phyloP scores from a whole-genome alignment of 2,329 filamentous ascomycete genomes.

The Penicillium sp. region DNA sequence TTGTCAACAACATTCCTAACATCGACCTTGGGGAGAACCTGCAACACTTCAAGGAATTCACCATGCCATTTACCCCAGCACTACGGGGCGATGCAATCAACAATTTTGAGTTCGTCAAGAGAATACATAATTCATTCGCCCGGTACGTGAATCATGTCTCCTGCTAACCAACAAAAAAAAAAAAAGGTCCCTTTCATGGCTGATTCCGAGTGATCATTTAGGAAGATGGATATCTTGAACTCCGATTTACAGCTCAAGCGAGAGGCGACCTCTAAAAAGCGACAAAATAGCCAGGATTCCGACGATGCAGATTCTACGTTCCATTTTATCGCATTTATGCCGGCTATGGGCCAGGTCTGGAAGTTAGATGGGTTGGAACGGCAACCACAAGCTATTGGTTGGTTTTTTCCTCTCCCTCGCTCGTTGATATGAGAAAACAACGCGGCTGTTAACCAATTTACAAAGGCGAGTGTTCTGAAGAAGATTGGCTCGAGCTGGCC shows the following conservation, averaged over 20 bases:
- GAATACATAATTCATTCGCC: constrained; percentile 86
- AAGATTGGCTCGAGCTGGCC: constrained; percentile 70
- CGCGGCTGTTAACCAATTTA: constrained; percentile 12
- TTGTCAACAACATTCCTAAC: constrained; percentile 78
- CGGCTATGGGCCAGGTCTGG: constrained; percentile 75
- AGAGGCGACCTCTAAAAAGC: constrained; percentile 46
- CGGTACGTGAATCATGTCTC: constrained; percentile 47
- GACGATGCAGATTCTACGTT: constrained; percentile 66
- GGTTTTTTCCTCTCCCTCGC: constrained; percentile 8
- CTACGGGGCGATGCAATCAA: constrained; percentile 77
- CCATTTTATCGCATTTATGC: constrained; percentile 90
- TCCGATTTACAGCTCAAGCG: constrained; percentile 67
- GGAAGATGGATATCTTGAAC: constrained; percentile 76
- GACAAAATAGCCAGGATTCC: constrained; percentile 47
- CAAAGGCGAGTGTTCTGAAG: constrained; percentile 47
- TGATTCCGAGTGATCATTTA: constrained; percentile 27
- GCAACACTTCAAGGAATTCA: constrained; percentile 72
- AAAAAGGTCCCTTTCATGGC: not conserved
- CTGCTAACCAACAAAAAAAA: not conserved
- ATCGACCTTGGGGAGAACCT: constrained; percentile 73
- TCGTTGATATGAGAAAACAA: not conserved
- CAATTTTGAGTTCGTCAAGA: constrained; percentile 75
- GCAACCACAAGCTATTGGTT: constrained; percentile 69
- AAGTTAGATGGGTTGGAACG: constrained; percentile 83
- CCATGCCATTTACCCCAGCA: constrained; percentile 68